Base-by-base conservation (phyloP, 371 early-diverging fungal genomes). In the Actinomortierella wolfii region DNA sequence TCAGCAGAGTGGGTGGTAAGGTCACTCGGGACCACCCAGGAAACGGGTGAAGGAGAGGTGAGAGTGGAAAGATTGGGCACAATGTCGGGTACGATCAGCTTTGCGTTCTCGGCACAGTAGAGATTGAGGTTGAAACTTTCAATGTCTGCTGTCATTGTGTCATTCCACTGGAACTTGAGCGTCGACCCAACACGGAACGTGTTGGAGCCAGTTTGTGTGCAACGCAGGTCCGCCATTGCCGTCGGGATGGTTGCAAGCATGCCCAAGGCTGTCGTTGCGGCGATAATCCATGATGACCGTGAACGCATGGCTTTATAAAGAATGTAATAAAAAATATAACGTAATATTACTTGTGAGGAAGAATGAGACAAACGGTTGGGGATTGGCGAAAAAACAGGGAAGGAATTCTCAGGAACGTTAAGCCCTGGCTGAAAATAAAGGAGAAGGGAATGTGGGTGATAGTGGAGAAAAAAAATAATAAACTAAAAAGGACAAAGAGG, bases 121-220 rank as follows among this genome's bases (percentile, higher is more conserved):
- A 68, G 40, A 23, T 56, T 51, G 49, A 68, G 40, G 13, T 40
- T 56, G 34, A 68, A 68, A 11, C 43, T 47, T 1, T 48, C 49
- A 29, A 64, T 56, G 3, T 54, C n/a, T n/a, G 40, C 44, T 14
- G 62, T 24, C 21, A 18, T 34, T 4, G 68, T 55, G 25, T 68
- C 68, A 18, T 24, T 59, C 69, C 69, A 68, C 17, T 18, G 6
- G n/a, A 64, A 68, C 50, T 64, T 56, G 52, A 68, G 13, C 8
- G 39, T 63, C 7, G 64, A 54, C 0, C 52, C 56, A 11, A 68
- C 64, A 8, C 58, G 56, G 51, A 68, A 56, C n/a, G 69, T 64
- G 49, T 64, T 57, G 0, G 59, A n/a, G 2, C 64, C 60, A 23
- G 21, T 56, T 13, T 64, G 64, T 0, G 51, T 51, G 42, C 69